These are phyloP conservation scores for Psidium friedrichsthalianum DNA, from an alignment of 345 rosid genomes.

Conservation along the genomic window DNA sequence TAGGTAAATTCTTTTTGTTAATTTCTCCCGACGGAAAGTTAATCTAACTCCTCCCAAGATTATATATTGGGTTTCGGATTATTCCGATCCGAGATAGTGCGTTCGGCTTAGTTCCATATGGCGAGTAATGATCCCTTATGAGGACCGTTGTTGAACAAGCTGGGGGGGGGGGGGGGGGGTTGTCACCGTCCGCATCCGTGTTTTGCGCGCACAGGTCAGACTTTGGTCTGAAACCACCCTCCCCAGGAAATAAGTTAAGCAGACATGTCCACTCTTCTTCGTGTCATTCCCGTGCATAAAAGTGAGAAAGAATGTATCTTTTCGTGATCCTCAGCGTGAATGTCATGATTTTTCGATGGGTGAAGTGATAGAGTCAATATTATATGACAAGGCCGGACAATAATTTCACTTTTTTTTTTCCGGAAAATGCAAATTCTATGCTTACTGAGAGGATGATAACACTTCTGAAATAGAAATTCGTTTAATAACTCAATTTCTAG, in stretches of 20 bases:
- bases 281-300: not conserved
- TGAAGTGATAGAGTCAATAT: not conserved
- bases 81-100: not conserved
- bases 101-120: not conserved
- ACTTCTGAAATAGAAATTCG: too few species aligned
- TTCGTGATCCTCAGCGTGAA: not conserved
- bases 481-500: too few species aligned
- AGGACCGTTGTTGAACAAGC: not conserved
- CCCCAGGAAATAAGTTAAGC: not conserved
- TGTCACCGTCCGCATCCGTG: too few species aligned
- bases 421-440: not conserved
- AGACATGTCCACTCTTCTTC: not conserved
- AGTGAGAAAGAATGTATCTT: not conserved
- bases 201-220: not conserved
- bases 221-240: not conserved
- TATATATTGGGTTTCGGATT: not conserved
- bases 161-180: too few species aligned
- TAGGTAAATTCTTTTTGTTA: not conserved
- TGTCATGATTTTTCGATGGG: accelerated
- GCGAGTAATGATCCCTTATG: not conserved
- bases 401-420: not conserved
- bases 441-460: not conserved
- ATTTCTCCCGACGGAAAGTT: not conserved
- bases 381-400: not conserved
- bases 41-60: not conserved